Conservation (phyloP, 2,329 filamentous ascomycete species). For the Malbranchea zuffiana region DNA sequence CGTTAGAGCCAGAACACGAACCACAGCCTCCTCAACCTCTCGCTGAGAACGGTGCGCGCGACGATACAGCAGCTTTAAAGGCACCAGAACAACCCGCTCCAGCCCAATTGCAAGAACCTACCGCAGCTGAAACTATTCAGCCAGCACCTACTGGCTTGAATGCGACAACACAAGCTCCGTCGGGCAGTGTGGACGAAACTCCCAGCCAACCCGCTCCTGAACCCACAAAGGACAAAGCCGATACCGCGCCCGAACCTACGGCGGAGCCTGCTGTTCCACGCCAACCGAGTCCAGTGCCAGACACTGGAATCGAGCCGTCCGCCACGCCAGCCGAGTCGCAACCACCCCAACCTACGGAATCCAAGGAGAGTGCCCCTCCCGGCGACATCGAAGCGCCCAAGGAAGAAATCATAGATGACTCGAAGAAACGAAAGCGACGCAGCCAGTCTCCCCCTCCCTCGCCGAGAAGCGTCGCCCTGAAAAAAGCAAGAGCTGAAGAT, state of each 20-base stretch:
- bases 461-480: slow-evolving; percentile 43
- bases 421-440: slow-evolving; percentile 56
- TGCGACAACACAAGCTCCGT: not conserved
- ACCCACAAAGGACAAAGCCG: slow-evolving; percentile 3
- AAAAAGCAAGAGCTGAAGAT: slow-evolving; percentile 42
- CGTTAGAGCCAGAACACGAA: slow-evolving; percentile 1
- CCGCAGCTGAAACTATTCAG: not conserved
- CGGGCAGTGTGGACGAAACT: slow-evolving; percentile 2
- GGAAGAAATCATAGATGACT: slow-evolving; percentile 42
- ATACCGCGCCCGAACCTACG: slow-evolving; percentile 7
- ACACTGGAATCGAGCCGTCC: slow-evolving; percentile 4
- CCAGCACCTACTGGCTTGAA: not conserved
- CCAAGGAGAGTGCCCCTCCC: slow-evolving; percentile 15
- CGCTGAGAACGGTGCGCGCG: not conserved
- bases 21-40: not conserved
- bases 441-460: slow-evolving; percentile 52
- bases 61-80: not conserved
- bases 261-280: slow-evolving; percentile 15
- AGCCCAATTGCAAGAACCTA: not conserved
- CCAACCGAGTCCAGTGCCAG: slow-evolving; percentile 10
- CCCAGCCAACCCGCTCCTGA: not conserved
- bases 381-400: slow-evolving; percentile 20
- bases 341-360: slow-evolving; percentile 14
- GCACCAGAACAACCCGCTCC: not conserved
- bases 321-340: slow-evolving; percentile 20